Evolutionary conservation across 768 basidiomycete genomes (phyloP).

Genomic region (Xanthoconium stramineum): DNA sequence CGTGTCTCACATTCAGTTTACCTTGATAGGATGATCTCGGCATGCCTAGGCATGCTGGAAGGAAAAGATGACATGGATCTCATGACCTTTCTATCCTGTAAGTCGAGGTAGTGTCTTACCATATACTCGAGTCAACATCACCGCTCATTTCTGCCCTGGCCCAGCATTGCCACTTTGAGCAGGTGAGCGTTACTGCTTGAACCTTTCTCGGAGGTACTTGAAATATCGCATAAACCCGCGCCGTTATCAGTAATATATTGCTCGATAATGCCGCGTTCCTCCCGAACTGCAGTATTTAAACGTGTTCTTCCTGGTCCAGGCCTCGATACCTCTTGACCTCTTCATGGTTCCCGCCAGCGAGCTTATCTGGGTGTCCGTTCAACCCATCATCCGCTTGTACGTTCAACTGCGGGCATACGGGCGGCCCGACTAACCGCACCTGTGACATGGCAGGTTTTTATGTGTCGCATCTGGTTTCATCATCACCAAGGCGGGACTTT

Average conservation of each 20-base stretch:
- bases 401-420: constrained; percentile 18
- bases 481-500: constrained; percentile 58
- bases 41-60: too few species aligned
- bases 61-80: neutral
- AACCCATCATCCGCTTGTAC: constrained; percentile 59
- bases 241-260: neutral
- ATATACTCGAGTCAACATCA: neutral
- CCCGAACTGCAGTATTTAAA: constrained; percentile 3
- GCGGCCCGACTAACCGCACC: neutral
- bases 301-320: neutral
- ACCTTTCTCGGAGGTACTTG: too few species aligned
- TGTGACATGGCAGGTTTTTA: constrained; percentile 39
- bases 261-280: neutral
- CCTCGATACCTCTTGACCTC: neutral
- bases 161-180: too few species aligned
- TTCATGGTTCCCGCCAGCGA: constrained; percentile 36
- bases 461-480: constrained; percentile 54
- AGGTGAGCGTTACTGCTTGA: too few species aligned
- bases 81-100: neutral
- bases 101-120: neutral
- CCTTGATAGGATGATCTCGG: too few species aligned
- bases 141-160: neutral
- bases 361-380: constrained; percentile 60
- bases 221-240: neutral
- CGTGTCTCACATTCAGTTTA: too few species aligned